Conservation (phyloP, 2,329 filamentous ascomycete genomes). For the Aureobasidium musti region DNA sequence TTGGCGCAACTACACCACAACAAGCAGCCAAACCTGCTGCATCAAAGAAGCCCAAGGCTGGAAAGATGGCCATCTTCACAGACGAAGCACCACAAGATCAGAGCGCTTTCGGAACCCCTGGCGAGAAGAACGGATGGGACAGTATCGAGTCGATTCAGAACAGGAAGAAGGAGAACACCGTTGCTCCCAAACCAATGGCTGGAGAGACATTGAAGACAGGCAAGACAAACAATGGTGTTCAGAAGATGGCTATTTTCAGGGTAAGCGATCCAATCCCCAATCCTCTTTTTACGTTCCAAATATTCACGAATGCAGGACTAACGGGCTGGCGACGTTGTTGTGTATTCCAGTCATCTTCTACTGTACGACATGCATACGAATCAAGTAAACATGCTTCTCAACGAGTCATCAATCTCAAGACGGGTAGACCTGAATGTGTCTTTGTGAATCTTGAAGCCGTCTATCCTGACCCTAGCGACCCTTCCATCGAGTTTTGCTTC, state of each 20-base stretch:
- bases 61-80: constrained; percentile 89
- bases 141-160: constrained; percentile 83
- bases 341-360: constrained; percentile 31
- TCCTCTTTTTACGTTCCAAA: constrained; percentile 52
- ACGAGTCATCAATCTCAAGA: constrained; percentile 78
- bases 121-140: constrained; percentile 75
- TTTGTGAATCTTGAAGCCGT: constrained; percentile 83
- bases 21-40: constrained; percentile 52
- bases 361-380: constrained; percentile 29
- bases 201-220: constrained; percentile 88
- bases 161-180: constrained; percentile 88
- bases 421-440: constrained; percentile 79
- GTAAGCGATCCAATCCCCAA: constrained; percentile 61
- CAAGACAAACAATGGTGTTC: constrained; percentile 72
- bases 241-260: constrained; percentile 93
- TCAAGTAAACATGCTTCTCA: constrained; percentile 61
- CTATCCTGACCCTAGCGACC: constrained; percentile 74
- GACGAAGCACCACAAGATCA: constrained; percentile 57
- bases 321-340: constrained; percentile 44
- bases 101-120: constrained; percentile 49
- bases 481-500: constrained; percentile 75
- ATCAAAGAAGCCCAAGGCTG: constrained; percentile 65
- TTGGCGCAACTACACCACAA: constrained; percentile 65
- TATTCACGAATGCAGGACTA: constrained; percentile 98
- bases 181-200: constrained; percentile 85